These are phyloP conservation scores for Samsoniella hepiali DNA, from an alignment of 2,329 filamentous ascomycete species.

Conservation along the genomic window DNA sequence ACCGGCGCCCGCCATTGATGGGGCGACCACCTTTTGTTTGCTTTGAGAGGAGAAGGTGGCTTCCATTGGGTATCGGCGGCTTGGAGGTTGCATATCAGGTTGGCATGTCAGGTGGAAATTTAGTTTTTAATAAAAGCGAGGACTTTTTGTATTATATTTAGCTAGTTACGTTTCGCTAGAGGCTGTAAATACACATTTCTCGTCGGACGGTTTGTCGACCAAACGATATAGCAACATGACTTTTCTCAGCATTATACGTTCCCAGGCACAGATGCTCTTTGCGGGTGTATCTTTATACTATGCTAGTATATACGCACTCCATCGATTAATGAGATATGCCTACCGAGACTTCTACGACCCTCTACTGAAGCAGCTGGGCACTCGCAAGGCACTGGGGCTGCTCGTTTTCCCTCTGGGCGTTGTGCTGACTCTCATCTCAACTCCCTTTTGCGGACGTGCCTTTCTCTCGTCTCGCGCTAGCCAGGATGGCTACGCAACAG, in stretches of 20 bases:
- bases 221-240: not conserved
- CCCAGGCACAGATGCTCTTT: not conserved
- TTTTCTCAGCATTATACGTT: not conserved
- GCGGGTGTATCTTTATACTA: not conserved
- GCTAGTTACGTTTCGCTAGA: no score
- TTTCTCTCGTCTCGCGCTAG: constrained; percentile 9
- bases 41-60: no score
- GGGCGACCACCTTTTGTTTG: no score
- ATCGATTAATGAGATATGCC: not conserved
- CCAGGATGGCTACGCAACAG: not conserved
- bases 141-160: no score
- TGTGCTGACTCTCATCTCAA: constrained; percentile 12
- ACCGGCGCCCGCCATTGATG: no score
- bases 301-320: not conserved
- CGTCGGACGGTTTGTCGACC: not conserved
- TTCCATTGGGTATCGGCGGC: no score
- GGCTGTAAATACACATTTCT: not conserved
- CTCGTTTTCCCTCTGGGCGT: constrained; percentile 21
- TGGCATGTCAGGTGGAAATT: no score
- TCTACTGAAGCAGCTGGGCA: not conserved
- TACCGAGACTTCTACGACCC: not conserved
- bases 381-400: constrained; percentile 9
- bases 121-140: no score
- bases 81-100: no score
- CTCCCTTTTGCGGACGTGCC: constrained; percentile 16